Evolutionary conservation across 495 filamentous ascomycete species (phyloP).

Genomic region (Penicillium malachiteum): DNA sequence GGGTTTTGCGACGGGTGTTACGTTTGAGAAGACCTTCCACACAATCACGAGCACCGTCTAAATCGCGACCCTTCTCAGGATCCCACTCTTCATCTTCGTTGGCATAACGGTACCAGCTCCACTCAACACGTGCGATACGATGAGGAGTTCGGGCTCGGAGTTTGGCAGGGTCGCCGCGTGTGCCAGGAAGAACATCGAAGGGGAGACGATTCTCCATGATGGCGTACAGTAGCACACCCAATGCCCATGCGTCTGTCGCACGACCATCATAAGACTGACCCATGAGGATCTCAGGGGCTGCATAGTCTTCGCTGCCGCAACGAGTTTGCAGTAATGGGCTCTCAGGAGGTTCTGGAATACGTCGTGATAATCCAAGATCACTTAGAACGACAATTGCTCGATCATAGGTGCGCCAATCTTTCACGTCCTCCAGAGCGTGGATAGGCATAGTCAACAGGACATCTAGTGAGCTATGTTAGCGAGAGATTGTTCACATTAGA

Average conservation of each 20-base stretch:
- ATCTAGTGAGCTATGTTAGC: constrained; percentile 51
- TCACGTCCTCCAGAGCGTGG: constrained; percentile 45
- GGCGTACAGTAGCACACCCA: constrained; percentile 90
- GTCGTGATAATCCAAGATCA: constrained; percentile 86
- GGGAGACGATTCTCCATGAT: constrained; percentile 89
- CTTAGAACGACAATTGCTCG: constrained; percentile 83
- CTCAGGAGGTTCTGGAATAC: constrained; percentile 69
- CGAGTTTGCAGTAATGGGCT: constrained; percentile 76
- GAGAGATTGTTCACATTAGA: neutral
- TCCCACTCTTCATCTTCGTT: constrained; percentile 73
- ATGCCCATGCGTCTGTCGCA: constrained; percentile 88
- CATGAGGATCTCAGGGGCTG: constrained; percentile 93
- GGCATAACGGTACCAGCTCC: constrained; percentile 85
- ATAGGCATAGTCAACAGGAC: constrained; percentile 82
- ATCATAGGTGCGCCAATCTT: constrained; percentile 69
- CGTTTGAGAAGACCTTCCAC: constrained; percentile 83
- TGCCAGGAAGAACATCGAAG: constrained; percentile 81
- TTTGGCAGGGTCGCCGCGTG: constrained; percentile 64
- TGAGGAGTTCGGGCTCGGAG: constrained; percentile 78
- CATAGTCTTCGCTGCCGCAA: constrained; percentile 96
- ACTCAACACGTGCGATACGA: constrained; percentile 91
- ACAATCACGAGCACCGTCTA: constrained; percentile 72
- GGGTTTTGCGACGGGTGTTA: constrained; percentile 66
- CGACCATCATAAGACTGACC: constrained; percentile 94
- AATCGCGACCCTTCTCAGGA: constrained; percentile 53